A percentile compares a stretch with the other conserved stretches of the same genome.
Evolutionary conservation across 1,139 yeast genomes (phyloP).

Genomic region (Debaryomycetaceae sp.): DNA sequence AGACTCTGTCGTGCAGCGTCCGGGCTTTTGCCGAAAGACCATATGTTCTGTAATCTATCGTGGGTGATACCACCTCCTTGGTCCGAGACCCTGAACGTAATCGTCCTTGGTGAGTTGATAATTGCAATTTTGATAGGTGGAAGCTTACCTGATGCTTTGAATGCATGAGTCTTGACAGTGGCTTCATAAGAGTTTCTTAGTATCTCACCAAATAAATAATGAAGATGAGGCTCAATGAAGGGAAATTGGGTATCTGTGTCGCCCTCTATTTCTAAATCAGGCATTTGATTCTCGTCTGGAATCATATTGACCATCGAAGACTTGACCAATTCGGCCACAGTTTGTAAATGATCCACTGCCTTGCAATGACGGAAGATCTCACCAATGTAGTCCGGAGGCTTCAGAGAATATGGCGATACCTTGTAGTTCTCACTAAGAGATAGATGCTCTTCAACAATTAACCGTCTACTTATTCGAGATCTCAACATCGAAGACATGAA

Average conservation of each 20-base stretch:
- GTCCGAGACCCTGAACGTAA: slow-evolving; percentile 78
- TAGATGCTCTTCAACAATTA: slow-evolving; percentile 87
- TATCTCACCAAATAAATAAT: slow-evolving; percentile 82
- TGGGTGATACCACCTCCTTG: slow-evolving; percentile 82
- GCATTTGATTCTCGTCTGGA: slow-evolving; percentile 60
- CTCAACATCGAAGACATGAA: slow-evolving; percentile 76
- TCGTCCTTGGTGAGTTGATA: slow-evolving; percentile 61
- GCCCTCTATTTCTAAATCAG: slow-evolving; percentile 74
- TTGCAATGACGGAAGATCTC: slow-evolving; percentile 79
- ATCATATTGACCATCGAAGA: slow-evolving; percentile 44
- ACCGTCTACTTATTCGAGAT: slow-evolving; percentile 83
- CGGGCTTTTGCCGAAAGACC: slow-evolving; percentile 81
- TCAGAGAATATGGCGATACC: slow-evolving; percentile 39
- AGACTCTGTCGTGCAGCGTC: slow-evolving; percentile 54
- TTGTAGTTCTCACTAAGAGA: slow-evolving; percentile 67
- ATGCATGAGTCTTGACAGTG: slow-evolving; percentile 48
- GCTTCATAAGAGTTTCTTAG: slow-evolving; percentile 83
- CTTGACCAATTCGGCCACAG: slow-evolving; percentile 50
- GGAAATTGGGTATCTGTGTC: slow-evolving; percentile 62
- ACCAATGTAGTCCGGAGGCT: slow-evolving; percentile 73
- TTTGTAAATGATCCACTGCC: slow-evolving; percentile 62
- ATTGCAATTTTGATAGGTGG: slow-evolving; percentile 75
- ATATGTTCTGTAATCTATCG: slow-evolving; percentile 56
- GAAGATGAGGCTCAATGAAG: slow-evolving; percentile 81
- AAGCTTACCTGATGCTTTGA: slow-evolving; percentile 31